A percentile compares a stretch with the other conserved stretches of the same genome.
Conservation (phyloP, 2,329 filamentous ascomycete genomes). For the Fusarium sp. region DNA sequence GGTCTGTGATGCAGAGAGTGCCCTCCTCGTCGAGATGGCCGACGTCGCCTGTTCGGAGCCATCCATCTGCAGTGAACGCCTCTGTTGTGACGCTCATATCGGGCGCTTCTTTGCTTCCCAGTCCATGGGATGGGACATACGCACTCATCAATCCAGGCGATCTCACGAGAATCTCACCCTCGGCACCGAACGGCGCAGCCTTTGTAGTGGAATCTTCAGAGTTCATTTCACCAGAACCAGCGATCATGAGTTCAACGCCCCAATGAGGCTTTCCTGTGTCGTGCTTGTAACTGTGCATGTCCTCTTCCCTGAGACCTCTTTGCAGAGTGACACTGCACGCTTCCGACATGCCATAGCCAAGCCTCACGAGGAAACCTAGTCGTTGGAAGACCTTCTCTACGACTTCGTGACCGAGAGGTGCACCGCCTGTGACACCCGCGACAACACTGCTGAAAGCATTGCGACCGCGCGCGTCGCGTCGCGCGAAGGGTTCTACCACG, state of each 20-base stretch:
- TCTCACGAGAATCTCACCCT: conserved; percentile 72
- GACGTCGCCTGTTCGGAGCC: conserved; percentile 77
- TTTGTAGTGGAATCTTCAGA: conserved; percentile 43
- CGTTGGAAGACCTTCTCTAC: conserved; percentile 67
- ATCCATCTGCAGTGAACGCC: conserved; percentile 62
- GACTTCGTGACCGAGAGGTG: conserved; percentile 65
- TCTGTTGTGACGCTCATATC: conserved; percentile 51
- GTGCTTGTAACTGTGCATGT: conserved; percentile 58
- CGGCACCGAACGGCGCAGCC: conserved; percentile 55
- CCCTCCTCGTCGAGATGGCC: conserved; percentile 64
- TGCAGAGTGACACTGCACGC: conserved; percentile 70
- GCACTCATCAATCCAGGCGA: conserved; percentile 72
- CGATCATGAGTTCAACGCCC: conserved; percentile 70
- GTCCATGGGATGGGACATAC: conserved; percentile 68
- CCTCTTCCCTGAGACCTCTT: conserved; percentile 60
- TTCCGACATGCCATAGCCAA: conserved; percentile 82
- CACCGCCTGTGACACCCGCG: conserved; percentile 66
- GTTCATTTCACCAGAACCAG: conserved; percentile 55
- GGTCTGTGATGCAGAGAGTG: conserved; percentile 72
- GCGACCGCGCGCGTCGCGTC: conserved; percentile 49
- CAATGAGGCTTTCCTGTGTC: conserved; percentile 72
- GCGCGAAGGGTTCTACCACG: conserved; percentile 66
- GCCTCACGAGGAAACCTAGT: conserved; percentile 58
- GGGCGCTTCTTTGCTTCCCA: conserved; percentile 20
- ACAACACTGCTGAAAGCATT: conserved; percentile 68